Conservation (phyloP, 1,284 basidiomycete genomes). For the Ustilago esculenta region DNA sequence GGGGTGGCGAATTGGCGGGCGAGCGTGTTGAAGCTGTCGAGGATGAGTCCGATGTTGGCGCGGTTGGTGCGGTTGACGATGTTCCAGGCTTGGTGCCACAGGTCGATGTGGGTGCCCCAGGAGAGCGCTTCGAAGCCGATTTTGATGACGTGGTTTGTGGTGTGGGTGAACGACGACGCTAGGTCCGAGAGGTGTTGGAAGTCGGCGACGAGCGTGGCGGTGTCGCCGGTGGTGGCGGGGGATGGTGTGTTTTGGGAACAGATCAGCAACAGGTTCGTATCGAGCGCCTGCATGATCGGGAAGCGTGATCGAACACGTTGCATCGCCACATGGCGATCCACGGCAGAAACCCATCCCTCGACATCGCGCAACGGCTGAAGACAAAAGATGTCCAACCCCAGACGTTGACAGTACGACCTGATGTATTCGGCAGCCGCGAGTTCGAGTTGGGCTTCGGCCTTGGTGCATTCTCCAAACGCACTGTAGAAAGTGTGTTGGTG, state of each 20-base stretch:
- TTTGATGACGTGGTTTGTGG: neutral
- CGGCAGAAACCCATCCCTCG: constrained; percentile 56
- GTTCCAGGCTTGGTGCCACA: constrained; percentile 65
- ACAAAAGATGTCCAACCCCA: constrained; percentile 58
- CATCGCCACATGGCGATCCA: constrained; percentile 16
- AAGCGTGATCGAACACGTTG: constrained; percentile 33
- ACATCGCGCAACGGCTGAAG: constrained; percentile 67
- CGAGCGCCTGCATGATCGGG: constrained; percentile 43
- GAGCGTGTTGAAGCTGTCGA: constrained; percentile 68
- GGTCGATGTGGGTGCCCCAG: constrained; percentile 45
- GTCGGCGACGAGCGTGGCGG: constrained; percentile 7
- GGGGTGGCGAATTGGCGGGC: constrained; percentile 64
- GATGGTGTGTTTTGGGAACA: constrained; percentile 22
- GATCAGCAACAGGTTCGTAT: constrained; percentile 25
- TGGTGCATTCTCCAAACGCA: constrained; percentile 32
- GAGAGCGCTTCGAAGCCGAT: constrained; percentile 46
- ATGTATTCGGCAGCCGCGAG: constrained; percentile 58
- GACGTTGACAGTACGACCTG: constrained; percentile 25
- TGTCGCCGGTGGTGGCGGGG: constrained; percentile 10
- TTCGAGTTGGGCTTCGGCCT: constrained; percentile 11
- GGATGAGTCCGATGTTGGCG: constrained; percentile 64
- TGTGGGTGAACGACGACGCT: neutral
- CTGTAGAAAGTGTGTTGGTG: constrained; percentile 7
- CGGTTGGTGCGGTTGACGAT: constrained; percentile 54
- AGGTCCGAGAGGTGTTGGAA: constrained; percentile 16